A percentile compares a stretch with the other conserved stretches of the same genome.
Evolutionary conservation across 305 asterid genomes (phyloP).

Genomic region (Solanum hybrid): DNA sequence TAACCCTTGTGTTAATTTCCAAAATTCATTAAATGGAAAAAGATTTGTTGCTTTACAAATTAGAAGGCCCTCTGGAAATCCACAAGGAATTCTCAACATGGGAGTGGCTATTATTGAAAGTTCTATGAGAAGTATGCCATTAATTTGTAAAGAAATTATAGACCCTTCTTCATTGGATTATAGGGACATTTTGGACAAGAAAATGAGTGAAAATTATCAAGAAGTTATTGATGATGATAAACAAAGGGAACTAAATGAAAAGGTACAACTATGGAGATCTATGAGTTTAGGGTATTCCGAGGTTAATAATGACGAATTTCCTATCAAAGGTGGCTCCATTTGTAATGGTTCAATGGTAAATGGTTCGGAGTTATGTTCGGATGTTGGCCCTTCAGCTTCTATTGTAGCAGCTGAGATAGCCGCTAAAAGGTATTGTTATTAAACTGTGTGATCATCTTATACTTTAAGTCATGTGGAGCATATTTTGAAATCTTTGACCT

Average conservation of each 20-base stretch:
- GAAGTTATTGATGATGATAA: neutral
- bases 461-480: neutral
- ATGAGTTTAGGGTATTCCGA: slow-evolving; percentile 8
- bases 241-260: neutral
- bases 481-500: neutral
- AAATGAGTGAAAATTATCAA: neutral
- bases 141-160: slow-evolving; percentile 4
- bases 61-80: slow-evolving; percentile 54
- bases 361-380: slow-evolving; percentile 61
- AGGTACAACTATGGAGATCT: slow-evolving; percentile 17
- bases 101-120: slow-evolving; percentile 43
- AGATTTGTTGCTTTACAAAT: slow-evolving; percentile 52
- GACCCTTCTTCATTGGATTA: neutral
- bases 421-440: slow-evolving; percentile 4
- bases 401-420: slow-evolving; percentile 62
- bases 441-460: neutral
- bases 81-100: slow-evolving; percentile 64
- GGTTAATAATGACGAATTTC: slow-evolving; percentile 4
- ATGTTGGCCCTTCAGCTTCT: slow-evolving; percentile 77
- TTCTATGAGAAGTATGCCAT: slow-evolving; percentile 36
- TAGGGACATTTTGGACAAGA: neutral
- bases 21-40: slow-evolving; percentile 12
- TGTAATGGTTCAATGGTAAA: slow-evolving; percentile 31
- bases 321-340: slow-evolving; percentile 12
- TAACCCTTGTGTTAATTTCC: slow-evolving; percentile 8